These are phyloP conservation scores for Centella asiatica DNA, from an alignment of 129 eudicot genomes.

Conservation along the genomic window DNA sequence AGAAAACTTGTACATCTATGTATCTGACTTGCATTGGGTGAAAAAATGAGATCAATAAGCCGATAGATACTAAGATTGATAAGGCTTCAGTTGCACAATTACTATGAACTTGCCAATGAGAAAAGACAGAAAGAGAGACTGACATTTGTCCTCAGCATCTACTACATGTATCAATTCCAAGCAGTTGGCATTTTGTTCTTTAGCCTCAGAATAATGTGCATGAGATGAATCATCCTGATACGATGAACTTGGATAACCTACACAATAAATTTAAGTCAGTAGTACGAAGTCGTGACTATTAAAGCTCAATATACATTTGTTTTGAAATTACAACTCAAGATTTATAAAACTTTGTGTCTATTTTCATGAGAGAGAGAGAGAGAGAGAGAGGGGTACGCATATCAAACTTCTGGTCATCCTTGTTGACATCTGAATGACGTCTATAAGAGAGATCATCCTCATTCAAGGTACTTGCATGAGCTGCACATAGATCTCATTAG, in stretches of 20 bases:
- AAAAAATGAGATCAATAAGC: too few species aligned
- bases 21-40: neutral
- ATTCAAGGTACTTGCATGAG: too few species aligned
- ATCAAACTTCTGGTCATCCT: neutral
- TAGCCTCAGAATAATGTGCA: conserved; percentile 6
- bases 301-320: too few species aligned
- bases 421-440: neutral
- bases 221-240: neutral
- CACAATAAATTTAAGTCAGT: neutral
- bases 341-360: neutral
- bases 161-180: conserved; percentile 13
- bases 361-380: too few species aligned
- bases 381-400: neutral
- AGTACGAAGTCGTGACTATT: too few species aligned
- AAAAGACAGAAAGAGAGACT: conserved; percentile 10
- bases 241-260: conserved; percentile 8
- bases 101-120: too few species aligned
- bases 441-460: neutral
- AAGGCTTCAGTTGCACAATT: too few species aligned
- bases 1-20: too few species aligned
- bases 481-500: neutral
- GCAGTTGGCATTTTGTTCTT: neutral
- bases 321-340: neutral
- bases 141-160: conserved; percentile 13
- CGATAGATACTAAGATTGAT: too few species aligned